Evolutionary conservation across 495 filamentous ascomycete species (phyloP).

Genomic region (Glonium stellatum): DNA sequence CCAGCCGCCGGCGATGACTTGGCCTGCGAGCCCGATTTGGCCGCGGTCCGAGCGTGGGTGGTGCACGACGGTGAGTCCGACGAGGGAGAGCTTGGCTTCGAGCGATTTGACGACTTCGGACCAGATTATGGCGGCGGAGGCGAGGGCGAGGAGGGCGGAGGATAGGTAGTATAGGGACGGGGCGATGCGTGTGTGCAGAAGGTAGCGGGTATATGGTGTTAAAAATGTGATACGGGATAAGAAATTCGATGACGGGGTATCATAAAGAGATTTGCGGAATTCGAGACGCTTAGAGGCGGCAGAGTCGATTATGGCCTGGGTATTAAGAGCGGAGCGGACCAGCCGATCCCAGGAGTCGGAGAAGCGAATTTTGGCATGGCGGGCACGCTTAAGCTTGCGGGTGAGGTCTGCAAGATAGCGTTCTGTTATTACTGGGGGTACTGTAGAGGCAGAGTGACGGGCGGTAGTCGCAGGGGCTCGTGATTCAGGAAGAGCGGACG

Average conservation of each 20-base stretch:
- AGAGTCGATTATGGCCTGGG: constrained; percentile 80
- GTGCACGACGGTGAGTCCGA: constrained; percentile 79
- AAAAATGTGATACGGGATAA: constrained; percentile 53
- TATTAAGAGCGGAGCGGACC: constrained; percentile 60
- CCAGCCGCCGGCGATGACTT: constrained; percentile 78
- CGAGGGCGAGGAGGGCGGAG: constrained; percentile 58
- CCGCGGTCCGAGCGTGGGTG: constrained; percentile 58
- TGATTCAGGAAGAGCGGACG: constrained; percentile 44
- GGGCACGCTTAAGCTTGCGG: constrained; percentile 66
- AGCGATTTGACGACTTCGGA: constrained; percentile 79
- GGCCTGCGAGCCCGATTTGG: constrained; percentile 73
- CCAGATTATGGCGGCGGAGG: constrained; percentile 80
- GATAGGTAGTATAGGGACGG: constrained; percentile 57
- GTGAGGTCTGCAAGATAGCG: constrained; percentile 88
- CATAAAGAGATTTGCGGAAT: constrained; percentile 52
- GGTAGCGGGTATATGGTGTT: constrained; percentile 80
- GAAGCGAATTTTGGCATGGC: constrained; percentile 76
- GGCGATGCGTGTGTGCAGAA: constrained; percentile 62
- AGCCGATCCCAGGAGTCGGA: constrained; percentile 78
- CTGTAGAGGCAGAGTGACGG: constrained; percentile 40
- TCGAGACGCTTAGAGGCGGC: constrained; percentile 71
- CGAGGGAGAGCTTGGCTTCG: constrained; percentile 68
- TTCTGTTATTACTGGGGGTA: constrained; percentile 83
- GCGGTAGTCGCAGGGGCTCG: constrained; percentile 26
- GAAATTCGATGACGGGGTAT: constrained; percentile 36